These are phyloP conservation scores for Steccherinum ochraceum DNA, from an alignment of 768 basidiomycete genomes.

Conservation along the genomic window DNA sequence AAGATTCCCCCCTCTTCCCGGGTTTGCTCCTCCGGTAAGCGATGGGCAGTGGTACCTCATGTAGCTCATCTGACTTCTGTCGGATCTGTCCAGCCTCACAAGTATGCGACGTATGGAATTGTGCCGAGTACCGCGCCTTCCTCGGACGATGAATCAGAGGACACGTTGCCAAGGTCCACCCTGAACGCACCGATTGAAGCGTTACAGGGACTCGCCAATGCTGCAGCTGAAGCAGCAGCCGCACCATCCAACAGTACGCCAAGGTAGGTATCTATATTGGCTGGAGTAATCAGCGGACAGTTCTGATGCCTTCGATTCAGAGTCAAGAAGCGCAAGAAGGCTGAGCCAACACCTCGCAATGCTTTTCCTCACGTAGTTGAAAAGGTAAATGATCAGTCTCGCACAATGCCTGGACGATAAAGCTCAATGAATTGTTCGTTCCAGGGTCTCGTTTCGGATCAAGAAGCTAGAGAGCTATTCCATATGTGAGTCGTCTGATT, in stretches of 20 bases:
- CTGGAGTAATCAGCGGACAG: no score
- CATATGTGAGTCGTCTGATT: conserved; percentile 57
- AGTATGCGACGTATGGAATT: conserved; percentile 89
- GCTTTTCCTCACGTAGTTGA: conserved; percentile 88
- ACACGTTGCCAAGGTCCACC: conserved; percentile 75
- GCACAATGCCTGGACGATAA: neutral
- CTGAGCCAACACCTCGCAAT: conserved; percentile 77
- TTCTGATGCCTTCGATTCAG: conserved; percentile 30
- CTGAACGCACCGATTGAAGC: conserved; percentile 93
- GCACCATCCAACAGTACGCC: conserved; percentile 61
- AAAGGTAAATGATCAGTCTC: conserved; percentile 42
- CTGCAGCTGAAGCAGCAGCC: conserved; percentile 89
- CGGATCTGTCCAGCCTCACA: conserved; percentile 57
- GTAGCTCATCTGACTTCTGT: conserved; percentile 5
- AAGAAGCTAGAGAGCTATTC: conserved; percentile 85
- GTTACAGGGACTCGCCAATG: conserved; percentile 89
- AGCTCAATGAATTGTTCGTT: no score
- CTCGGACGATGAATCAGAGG: conserved; percentile 89
- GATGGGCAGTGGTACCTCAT: neutral
- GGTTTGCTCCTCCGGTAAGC: conserved; percentile 84
- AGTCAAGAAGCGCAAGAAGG: conserved; percentile 79
- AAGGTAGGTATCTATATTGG: conserved; percentile 34
- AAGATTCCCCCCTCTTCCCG: conserved; percentile 80
- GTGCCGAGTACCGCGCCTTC: conserved; percentile 78
- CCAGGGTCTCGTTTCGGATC: conserved; percentile 79